Evolutionary conservation across 2,329 filamentous ascomycete genomes (phyloP).

Genomic region (Phialophora expanda): DNA sequence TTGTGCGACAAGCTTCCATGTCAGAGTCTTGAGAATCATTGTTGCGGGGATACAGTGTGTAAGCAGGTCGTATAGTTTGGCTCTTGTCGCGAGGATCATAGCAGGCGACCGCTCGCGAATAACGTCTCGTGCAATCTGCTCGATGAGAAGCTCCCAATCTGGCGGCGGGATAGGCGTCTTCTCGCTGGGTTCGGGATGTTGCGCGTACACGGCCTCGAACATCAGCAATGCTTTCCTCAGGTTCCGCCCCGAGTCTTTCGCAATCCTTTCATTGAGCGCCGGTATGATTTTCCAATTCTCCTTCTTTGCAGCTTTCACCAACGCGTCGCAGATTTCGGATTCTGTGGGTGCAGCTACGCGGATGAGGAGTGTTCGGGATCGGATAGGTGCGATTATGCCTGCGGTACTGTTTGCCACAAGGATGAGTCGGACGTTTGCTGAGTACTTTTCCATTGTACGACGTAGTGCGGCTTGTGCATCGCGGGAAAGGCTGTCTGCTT

Average conservation of each 20-base stretch:
- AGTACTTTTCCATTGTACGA: conserved; percentile 99
- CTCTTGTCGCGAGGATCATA: conserved; percentile 82
- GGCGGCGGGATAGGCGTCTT: conserved; percentile 88
- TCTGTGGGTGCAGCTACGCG: conserved; percentile 88
- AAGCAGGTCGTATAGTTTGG: conserved; percentile 94
- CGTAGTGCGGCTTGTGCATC: conserved; percentile 95
- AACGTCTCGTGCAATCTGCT: conserved; percentile 89
- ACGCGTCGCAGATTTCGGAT: conserved; percentile 78
- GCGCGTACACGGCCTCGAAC: conserved; percentile 96
- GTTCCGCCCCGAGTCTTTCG: conserved; percentile 88
- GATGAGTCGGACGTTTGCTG: conserved; percentile 88
- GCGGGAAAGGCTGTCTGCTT: conserved; percentile 90
- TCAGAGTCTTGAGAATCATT: conserved; percentile 90
- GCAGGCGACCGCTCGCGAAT: conserved; percentile 90
- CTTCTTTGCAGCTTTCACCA: conserved; percentile 72
- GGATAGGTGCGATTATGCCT: conserved; percentile 98
- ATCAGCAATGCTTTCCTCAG: conserved; percentile 87
- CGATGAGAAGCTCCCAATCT: conserved; percentile 93
- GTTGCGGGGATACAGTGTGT: conserved; percentile 97
- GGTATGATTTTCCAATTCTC: conserved; percentile 81
- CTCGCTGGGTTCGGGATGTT: conserved; percentile 70
- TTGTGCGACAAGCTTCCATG: conserved; percentile 82
- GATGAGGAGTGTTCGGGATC: conserved; percentile 87
- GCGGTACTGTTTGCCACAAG: conserved; percentile 93
- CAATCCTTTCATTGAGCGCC: conserved; percentile 81